Evolutionary conservation across 2,329 filamentous ascomycete species (phyloP), one percentile per base, ranked within the genome.

Genomic region (Ascochyta viciae-villosae): DNA sequence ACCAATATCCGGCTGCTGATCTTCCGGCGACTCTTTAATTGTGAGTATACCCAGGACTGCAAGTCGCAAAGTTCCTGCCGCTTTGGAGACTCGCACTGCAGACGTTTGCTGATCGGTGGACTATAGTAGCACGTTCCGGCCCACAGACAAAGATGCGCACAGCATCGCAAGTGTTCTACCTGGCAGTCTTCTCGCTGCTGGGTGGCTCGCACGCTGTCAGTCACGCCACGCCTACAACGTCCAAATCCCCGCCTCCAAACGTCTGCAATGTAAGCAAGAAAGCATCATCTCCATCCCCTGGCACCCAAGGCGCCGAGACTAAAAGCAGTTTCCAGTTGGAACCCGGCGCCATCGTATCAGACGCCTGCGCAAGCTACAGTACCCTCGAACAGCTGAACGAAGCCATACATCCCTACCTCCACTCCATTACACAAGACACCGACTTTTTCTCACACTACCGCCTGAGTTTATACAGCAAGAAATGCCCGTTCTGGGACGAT

Each of bases 391-490:
- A 83, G 37, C 82, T 99, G 50, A 99, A 98, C 78, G 77, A 82
- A 64, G 84, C 86, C 57, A 83, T 97, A 60, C 88, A 89, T 67
- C 90, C 92, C 16, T 85, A 87, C 48, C 80, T 99, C 65, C 85
- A 91, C 68, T 89, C 91, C 51, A 86, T 99, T 41, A 96, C 92
- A 0, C 86, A 86, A 66, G 87, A 90, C 49, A 96, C 94, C 75
- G 95, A 99, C 77, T 99, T 97, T 84, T 99, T 99, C 79, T 94
- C 94, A 49, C 92, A 98, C 78, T 99, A 98, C 80, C 89, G 95
- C 54, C 81, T 99, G 41, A 98, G 97, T 75, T 84, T 99, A 19
- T 99, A 92, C 78, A 90, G 96, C 77, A 96, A 95, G 77, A 87
- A 86, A 78, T 99, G 95, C 72, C 95, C 95, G 0, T 99, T 98